Evolutionary conservation across 148 eudicot species (phyloP), one percentile per base, ranked within the genome.

Genomic region (Amaranthus palmeri): DNA sequence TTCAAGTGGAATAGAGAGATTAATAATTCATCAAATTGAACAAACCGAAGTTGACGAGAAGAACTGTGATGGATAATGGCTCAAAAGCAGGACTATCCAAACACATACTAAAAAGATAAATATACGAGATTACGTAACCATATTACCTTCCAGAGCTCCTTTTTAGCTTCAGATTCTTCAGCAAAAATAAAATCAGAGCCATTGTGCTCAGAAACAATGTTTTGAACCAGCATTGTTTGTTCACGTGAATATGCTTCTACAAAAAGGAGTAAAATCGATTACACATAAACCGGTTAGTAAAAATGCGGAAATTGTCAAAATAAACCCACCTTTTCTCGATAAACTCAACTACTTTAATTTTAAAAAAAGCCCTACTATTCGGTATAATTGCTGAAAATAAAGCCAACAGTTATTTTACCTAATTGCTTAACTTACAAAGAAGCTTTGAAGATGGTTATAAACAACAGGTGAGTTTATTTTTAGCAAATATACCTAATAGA

Each of bases 61-160:
- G 64, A 61, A 61, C 17, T 43, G 44, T 47, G 13, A 61, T 43
- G 46, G 42, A 59, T 41, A 41, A 40, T 46, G 40, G 64, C 64
- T 40, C 64, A 61, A 41, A 40, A 61, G n/a, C 4, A 3, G 60
- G 36, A 15, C 50, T 18, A 13, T 18, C 40, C 43, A 14, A 51
- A 46, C 4, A 1, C 7, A 8, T 46, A 4, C 52, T n/a, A 69
- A 6, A 65, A 5, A 47, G 25, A 69, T 55, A 48, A 42, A 12
- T 12, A 65, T 3, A 14, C 15, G 3, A 15, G 10, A 6, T 5
- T 18, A 36, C 71, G 54, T 12, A 41, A 67, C 56, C 12, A 83
- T 4, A 25, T 49, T 81, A 93, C 98, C 97, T 84, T 89, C 99
- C 99, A 95, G 68, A 95, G 99, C 78, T 95, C 99, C 78, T 89